A percentile compares a stretch with the other conserved stretches of the same genome.
These are phyloP conservation scores for Aspergillus sp. DNA, from an alignment of 2,329 filamentous ascomycete genomes.

Conservation along the genomic window DNA sequence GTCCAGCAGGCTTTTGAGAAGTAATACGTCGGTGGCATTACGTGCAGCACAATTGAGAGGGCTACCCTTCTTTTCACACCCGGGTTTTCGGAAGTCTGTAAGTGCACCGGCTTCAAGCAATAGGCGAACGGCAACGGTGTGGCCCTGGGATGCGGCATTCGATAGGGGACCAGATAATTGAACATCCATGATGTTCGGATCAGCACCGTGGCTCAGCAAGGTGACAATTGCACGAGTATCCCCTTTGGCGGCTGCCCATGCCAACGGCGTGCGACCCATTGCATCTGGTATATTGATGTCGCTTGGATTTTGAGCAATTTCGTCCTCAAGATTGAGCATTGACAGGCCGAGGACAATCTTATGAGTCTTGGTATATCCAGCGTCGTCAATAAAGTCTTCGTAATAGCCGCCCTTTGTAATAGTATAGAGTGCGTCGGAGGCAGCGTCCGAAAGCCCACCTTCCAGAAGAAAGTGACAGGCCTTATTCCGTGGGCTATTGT, in stretches of 20 bases:
- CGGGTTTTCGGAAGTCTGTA: background rate
- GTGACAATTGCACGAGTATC: slow-evolving; percentile 4
- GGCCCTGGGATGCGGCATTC: background rate
- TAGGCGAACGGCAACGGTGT: slow-evolving; percentile 3
- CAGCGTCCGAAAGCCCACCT: slow-evolving; percentile 2
- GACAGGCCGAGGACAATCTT: background rate
- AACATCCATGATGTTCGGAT: slow-evolving; percentile 5
- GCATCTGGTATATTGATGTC: slow-evolving; percentile 1
- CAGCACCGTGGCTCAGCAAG: slow-evolving; percentile 1
- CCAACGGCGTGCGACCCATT: slow-evolving; percentile 4
- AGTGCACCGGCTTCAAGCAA: slow-evolving; percentile 1
- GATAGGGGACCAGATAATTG: slow-evolving; percentile 1
- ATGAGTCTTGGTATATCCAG: slow-evolving; percentile 4
- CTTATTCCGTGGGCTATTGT: slow-evolving; percentile 3
- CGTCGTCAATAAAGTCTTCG: slow-evolving; percentile 1
- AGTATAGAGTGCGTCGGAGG: background rate
- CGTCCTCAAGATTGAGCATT: background rate
- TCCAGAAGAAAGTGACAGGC: slow-evolving; percentile 3
- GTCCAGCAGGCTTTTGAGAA: slow-evolving; percentile 3
- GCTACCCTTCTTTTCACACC: slow-evolving; percentile 3
- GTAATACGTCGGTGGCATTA: slow-evolving; percentile 1
- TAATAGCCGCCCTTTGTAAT: background rate
- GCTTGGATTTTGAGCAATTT: background rate
- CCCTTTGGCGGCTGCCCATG: slow-evolving; percentile 1
- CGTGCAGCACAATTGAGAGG: slow-evolving; percentile 2